Evolutionary conservation across 140 eudicot genomes (phyloP), one percentile per base, ranked within the genome.

Genomic region (Bidens hawaiensis): DNA sequence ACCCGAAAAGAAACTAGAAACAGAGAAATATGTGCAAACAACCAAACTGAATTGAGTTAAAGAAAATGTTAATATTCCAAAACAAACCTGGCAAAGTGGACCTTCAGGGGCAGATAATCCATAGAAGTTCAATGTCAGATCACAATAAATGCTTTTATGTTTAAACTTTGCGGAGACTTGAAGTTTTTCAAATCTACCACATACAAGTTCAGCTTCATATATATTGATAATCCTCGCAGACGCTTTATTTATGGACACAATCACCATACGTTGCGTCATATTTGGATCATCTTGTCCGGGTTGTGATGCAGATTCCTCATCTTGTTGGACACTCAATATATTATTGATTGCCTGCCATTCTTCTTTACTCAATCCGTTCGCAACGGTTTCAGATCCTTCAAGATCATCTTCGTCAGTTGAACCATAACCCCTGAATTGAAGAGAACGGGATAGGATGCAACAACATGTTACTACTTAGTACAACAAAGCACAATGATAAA

Each of bases 41-140:
- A 47, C 9, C 36, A 47, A 69, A 34, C 30, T 23, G 30, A 16
- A 34, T 49, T 17, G 16, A 60, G 31, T 9, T 31, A 16, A 43
- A 57, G 31, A 59, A 47, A 60, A 47, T 31, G 18, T 19, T 25
- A 62, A 41, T 18, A 59, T 55, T 6, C 11, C 31, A 61, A 69
- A 36, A 54, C 80, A 75, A 56, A 93, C 99, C 99, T 93, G 90
- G n/a, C 86, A 90, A 77, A 93, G 94, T 57, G 90, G 82, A 50
- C 99, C 99, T 79, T 93, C 99, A 46, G 99, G 99, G 42, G 96
- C 65, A 70, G 93, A 93, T 59, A 93, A 68, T 48, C 99, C 99
- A 75, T 93, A 93, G 21, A 80, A 88, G 81, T 78, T 90, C 70
- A 93, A 68, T 5, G 84, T 77, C 65, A 88, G 73, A 65, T 93